A percentile compares a stretch with the other conserved stretches of the same genome.
Conservation (phyloP, 2,329 filamentous ascomycete genomes). For the Cryphonectria carpinicola region DNA sequence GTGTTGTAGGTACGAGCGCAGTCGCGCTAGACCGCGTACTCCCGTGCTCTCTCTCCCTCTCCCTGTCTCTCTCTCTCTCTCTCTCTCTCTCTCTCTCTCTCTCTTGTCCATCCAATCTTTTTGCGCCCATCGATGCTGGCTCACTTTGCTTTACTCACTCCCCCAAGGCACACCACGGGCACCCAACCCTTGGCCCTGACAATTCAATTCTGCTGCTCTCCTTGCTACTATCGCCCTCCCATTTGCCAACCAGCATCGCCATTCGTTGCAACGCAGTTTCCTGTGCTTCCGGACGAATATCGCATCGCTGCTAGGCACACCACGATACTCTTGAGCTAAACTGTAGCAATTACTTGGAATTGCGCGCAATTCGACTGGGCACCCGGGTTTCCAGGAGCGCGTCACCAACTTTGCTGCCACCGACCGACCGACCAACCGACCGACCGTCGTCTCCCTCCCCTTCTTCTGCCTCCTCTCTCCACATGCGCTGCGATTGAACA, state of each 20-base stretch:
- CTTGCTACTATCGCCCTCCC: background rate
- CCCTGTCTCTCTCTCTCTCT: background rate
- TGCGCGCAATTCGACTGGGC: slow-evolving; percentile 1
- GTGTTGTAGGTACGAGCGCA: background rate
- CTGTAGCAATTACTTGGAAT: background rate
- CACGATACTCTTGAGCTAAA: background rate
- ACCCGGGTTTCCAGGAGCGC: slow-evolving; percentile 15
- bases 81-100: background rate
- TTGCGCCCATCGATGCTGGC: background rate
- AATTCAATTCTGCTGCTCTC: background rate
- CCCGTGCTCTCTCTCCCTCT: background rate
- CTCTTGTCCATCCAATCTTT: background rate
- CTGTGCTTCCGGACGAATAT: background rate
- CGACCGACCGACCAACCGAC: background rate
- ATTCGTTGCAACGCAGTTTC: background rate
- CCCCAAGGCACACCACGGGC: background rate
- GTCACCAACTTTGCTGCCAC: slow-evolving; percentile 21
- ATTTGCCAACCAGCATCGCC: background rate
- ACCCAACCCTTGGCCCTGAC: background rate
- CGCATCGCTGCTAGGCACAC: background rate
- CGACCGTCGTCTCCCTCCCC: background rate
- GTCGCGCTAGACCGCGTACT: slow-evolving; percentile 8
- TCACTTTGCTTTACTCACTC: background rate
- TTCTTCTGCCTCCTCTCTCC: background rate
- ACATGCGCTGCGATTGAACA: slow-evolving; percentile 1